These are phyloP conservation scores for Lagenidium sp. DNA, from an alignment of 352 stramenopile species.

Conservation along the genomic window DNA sequence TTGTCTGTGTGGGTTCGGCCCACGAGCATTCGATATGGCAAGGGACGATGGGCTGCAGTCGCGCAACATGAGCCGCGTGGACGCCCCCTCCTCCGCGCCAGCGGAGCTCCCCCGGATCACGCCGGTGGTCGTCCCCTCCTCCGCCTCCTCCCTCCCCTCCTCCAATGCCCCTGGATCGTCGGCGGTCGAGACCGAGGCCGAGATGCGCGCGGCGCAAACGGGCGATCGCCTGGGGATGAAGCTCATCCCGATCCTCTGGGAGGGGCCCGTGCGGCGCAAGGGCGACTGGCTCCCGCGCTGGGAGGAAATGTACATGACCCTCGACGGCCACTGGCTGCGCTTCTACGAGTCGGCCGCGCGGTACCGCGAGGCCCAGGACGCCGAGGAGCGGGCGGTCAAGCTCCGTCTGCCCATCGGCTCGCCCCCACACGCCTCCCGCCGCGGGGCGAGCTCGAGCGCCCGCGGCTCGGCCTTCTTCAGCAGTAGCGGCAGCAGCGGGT, in stretches of 20 bases:
- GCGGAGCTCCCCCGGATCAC: background rate
- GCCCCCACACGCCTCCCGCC: conserved; percentile 13
- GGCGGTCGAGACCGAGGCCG: conserved; percentile 16
- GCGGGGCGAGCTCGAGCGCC: conserved; percentile 13
- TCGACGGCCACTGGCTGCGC: conserved; percentile 51
- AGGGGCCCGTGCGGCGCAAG: conserved; percentile 54
- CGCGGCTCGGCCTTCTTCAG: conserved; percentile 6
- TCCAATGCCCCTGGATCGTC: background rate
- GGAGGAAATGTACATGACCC: conserved; percentile 57
- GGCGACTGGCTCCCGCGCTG: conserved; percentile 73
- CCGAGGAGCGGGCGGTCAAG: conserved; percentile 19
- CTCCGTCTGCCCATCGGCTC: conserved; percentile 16
- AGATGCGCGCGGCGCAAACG: conserved; percentile 20
- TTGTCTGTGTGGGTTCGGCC: background rate
- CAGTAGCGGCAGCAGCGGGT: background rate
- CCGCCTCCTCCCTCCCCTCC: background rate
- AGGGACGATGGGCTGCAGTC: too few relatives aligned
- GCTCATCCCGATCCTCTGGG: conserved; percentile 60
- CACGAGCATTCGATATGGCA: too few relatives aligned
- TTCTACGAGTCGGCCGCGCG: conserved; percentile 59
- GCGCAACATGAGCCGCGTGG: background rate
- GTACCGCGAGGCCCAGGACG: conserved; percentile 32
- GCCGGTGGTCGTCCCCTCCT: background rate
- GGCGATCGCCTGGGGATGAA: conserved; percentile 32
- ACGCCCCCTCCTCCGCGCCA: background rate